Evolutionary conservation across 768 basidiomycete species (phyloP).

Genomic region (Tricholoma hemisulphureum): DNA sequence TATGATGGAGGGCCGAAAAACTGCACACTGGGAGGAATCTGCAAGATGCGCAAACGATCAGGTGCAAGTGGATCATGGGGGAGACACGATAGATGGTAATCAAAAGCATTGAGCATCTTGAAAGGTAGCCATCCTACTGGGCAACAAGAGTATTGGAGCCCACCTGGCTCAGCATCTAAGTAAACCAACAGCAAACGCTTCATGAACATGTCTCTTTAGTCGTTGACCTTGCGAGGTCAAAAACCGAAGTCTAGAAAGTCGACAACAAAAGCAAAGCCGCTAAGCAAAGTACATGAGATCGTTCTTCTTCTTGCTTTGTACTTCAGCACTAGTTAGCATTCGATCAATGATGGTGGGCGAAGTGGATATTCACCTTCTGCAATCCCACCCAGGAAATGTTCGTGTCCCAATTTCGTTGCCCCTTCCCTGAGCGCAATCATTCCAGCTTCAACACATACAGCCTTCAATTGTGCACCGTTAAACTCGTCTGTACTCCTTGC

Average conservation of each 20-base stretch:
- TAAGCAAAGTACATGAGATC: constrained; percentile 93
- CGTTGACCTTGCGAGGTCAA: not conserved
- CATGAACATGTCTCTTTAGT: not conserved
- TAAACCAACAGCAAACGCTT: not conserved
- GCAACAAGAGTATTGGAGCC: not conserved
- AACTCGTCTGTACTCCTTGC: constrained; percentile 98
- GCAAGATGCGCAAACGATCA: no score
- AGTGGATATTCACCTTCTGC: constrained; percentile 63
- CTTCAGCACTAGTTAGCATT: constrained; percentile 39
- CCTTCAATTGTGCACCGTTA: constrained; percentile 95
- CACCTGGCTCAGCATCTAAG: not conserved
- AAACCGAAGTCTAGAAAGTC: not conserved
- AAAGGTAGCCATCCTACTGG: not conserved
- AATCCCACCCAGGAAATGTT: constrained; percentile 94
- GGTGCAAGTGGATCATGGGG: no score
- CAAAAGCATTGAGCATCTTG: no score
- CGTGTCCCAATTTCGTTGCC: constrained; percentile 82
- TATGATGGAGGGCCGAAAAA: no score
- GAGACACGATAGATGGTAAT: no score
- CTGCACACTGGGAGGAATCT: no score
- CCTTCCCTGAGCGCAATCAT: constrained; percentile 98
- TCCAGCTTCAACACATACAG: constrained; percentile 98
- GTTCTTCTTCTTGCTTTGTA: constrained; percentile 99
- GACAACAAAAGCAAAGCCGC: constrained; percentile 8
- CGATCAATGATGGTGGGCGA: constrained; percentile 1